Conservation (phyloP, 2,329 filamentous ascomycete species). For the Pseudocercospora cruenta region DNA sequence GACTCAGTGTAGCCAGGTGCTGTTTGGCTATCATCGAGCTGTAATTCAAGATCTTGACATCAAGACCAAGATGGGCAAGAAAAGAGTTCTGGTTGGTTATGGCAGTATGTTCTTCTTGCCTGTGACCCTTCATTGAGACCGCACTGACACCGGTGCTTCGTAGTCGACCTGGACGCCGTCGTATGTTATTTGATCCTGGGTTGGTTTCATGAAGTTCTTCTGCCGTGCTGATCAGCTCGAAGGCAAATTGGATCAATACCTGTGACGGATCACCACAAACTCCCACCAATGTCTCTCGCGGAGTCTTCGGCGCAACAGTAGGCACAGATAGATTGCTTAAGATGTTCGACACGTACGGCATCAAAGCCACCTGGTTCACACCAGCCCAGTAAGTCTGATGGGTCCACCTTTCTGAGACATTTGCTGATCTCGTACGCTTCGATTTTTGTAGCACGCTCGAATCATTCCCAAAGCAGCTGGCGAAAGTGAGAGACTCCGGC, state of each 20-base stretch:
- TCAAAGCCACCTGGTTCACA: conserved; percentile 45
- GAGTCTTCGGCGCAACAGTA: conserved; percentile 47
- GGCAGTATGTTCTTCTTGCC: conserved; percentile 1
- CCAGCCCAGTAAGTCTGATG: conserved; percentile 39
- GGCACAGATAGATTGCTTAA: conserved; percentile 47
- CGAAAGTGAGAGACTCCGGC: conserved; percentile 47
- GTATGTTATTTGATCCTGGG: not conserved
- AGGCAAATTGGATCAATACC: conserved; percentile 47
- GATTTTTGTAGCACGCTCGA: conserved; percentile 41
- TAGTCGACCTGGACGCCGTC: conserved; percentile 3
- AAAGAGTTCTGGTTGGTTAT: conserved; percentile 4
- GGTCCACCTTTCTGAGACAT: too few relatives aligned
- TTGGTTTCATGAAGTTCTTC: not conserved
- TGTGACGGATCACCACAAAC: conserved; percentile 27
- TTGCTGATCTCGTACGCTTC: too few relatives aligned
- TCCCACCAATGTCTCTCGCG: conserved; percentile 45
- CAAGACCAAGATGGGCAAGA: not conserved
- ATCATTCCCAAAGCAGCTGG: conserved; percentile 54
- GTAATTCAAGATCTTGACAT: not conserved
- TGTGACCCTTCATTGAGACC: too few relatives aligned
- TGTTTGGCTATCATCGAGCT: not conserved
- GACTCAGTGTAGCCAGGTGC: not conserved
- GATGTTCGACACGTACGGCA: conserved; percentile 45
- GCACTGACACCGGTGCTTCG: not conserved
- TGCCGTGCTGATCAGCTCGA: not conserved